Conservation (phyloP, 202 grass and related monocot species). For the Panicum hallii region DNA sequence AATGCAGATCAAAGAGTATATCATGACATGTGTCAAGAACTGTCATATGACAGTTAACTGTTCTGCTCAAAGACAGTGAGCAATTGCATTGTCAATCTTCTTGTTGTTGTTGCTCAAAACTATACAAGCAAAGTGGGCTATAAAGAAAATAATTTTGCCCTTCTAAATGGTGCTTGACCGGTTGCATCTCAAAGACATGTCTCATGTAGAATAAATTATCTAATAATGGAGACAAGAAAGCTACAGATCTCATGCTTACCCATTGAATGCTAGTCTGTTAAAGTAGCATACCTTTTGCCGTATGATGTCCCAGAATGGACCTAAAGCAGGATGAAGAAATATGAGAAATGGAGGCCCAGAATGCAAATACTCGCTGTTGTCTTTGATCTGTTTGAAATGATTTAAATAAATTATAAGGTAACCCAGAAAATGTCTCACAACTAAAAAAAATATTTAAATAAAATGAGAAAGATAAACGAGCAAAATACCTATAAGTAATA, state of each 20-base stretch:
- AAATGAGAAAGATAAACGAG: conserved; percentile 13
- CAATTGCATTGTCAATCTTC: no score
- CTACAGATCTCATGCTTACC: background rate
- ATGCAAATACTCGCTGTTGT: conserved; percentile 78
- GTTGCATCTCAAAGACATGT: conserved; percentile 30
- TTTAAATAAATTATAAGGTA: conserved; percentile 45
- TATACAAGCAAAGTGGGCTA: no score
- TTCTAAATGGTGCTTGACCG: background rate
- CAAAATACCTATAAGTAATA: background rate
- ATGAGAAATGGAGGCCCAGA: conserved; percentile 85
- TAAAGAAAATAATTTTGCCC: background rate
- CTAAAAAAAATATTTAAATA: conserved; percentile 2
- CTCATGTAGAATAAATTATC: conserved; percentile 29
- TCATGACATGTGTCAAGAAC: background rate
- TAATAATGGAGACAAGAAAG: conserved; percentile 36
- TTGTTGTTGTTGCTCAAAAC: no score
- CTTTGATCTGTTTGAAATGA: conserved; percentile 75
- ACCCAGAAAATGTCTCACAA: background rate
- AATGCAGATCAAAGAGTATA: background rate
- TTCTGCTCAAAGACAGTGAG: background rate
- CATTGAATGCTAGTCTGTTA: conserved; percentile 4
- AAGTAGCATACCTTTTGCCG: conserved; percentile 76
- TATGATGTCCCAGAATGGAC: conserved; percentile 92
- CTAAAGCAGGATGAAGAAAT: conserved; percentile 98
- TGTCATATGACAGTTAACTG: background rate